These are phyloP conservation scores for Bipolaris cookei DNA, from an alignment of 2,329 filamentous ascomycete genomes.

Conservation along the genomic window DNA sequence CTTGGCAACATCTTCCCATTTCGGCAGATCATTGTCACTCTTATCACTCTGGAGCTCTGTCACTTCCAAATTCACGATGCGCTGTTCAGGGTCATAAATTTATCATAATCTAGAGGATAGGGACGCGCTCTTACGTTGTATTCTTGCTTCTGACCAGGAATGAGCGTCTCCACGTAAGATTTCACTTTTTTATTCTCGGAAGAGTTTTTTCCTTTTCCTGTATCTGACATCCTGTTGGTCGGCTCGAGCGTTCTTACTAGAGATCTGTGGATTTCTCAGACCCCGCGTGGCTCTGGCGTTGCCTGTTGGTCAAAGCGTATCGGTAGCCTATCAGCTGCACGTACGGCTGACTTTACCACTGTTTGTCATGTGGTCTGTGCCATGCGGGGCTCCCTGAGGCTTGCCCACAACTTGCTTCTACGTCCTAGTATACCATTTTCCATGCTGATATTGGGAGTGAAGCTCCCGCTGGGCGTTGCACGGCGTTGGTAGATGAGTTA, in stretches of 20 bases:
- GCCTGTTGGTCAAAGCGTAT: neutral
- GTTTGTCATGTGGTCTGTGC: neutral
- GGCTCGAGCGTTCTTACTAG: neutral
- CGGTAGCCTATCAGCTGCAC: neutral
- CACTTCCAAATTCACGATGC: too few species aligned
- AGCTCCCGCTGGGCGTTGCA: neutral
- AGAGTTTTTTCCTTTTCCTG: too few species aligned
- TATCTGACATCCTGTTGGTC: neutral
- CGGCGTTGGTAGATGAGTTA: neutral
- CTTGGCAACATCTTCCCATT: too few species aligned
- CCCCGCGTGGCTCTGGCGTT: conserved; percentile 2
- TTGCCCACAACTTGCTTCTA: neutral
- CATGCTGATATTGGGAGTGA: neutral
- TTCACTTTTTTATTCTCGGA: too few species aligned
- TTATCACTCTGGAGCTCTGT: too few species aligned
- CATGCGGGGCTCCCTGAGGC: neutral
- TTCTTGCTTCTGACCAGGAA: neutral
- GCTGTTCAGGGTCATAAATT: too few species aligned
- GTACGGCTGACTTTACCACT: neutral
- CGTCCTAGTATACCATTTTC: neutral
- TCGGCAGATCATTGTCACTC: too few species aligned
- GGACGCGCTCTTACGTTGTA: neutral
- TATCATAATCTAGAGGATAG: too few species aligned
- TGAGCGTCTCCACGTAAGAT: neutral
- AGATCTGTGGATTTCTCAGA: neutral